phyloP scores from a whole-genome alignment of 1,284 basidiomycete genomes.

The Tilletia indica region DNA sequence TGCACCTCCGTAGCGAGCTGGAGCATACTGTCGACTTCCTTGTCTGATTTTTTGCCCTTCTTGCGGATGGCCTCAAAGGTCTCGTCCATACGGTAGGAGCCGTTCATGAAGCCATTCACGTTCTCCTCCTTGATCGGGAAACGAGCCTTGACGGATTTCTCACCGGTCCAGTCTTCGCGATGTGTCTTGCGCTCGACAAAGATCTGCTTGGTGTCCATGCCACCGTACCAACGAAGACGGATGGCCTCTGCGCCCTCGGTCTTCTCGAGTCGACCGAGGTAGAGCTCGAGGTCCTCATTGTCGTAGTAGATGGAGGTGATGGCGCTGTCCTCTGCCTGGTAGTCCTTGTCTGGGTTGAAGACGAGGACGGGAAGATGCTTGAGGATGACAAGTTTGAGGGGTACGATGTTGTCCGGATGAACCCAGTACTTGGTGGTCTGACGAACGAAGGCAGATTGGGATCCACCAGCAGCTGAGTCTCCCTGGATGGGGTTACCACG shows the following conservation, averaged over 20 bases:
- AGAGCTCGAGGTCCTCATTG: conserved; percentile 94
- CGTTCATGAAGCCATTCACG: conserved; percentile 85
- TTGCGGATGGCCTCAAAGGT: conserved; percentile 85
- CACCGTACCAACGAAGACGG: conserved; percentile 97
- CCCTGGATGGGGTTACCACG: conserved; percentile 90
- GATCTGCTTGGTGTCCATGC: conserved; percentile 71
- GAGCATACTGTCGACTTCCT: conserved; percentile 91
- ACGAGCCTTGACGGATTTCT: conserved; percentile 97
- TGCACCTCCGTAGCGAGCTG: conserved; percentile 95
- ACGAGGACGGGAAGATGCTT: conserved; percentile 74
- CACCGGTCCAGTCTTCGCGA: conserved; percentile 98
- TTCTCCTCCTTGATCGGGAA: conserved; percentile 95
- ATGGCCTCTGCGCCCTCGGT: conserved; percentile 97
- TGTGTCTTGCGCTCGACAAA: conserved; percentile 99
- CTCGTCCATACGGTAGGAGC: conserved; percentile 88
- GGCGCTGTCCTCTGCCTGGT: conserved; percentile 79
- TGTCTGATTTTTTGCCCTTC: conserved; percentile 90
- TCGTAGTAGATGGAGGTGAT: conserved; percentile 86
- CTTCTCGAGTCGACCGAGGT: conserved; percentile 94
- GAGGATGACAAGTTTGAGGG: conserved; percentile 91
- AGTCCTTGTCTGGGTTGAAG: conserved; percentile 94
- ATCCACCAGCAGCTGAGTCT: conserved; percentile 88
- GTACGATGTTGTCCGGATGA: conserved; percentile 72
- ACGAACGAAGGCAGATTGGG: conserved; percentile 91
- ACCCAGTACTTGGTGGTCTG: conserved; percentile 99